Evolutionary conservation across 768 basidiomycete genomes (phyloP), one percentile per base, ranked within the genome.

Genomic region (Termitomyces sp.): DNA sequence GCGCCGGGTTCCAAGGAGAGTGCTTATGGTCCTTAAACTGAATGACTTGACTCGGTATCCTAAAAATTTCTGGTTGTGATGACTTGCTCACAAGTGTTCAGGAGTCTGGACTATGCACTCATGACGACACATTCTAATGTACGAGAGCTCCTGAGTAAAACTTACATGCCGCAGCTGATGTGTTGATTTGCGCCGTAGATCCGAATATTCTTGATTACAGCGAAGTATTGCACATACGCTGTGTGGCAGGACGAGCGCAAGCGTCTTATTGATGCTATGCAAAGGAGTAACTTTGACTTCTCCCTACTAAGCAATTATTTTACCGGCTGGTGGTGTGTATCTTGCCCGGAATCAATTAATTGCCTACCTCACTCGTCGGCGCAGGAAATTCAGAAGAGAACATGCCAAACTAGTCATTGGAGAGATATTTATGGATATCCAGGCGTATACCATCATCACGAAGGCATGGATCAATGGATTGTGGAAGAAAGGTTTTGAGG

Each of bases 161-260:
- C 22, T 31, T 3, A 4, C 29, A 37, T 22, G 3, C 10, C 18
- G 34, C 50, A 6, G 16, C n/a, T 54, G 16, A 36, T 41, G 26
- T 3, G 37, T 36, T 29, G 51, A 10, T n/a, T 26, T 34, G 18
- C 32, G 63, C 66, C 68, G 16, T 68, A 92, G 80, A 78, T 86
- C 57, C 88, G 96, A 20, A 85, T 98, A 67, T 98, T 98, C 70
- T 68, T 98, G 32, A 88, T 98, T 57, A 89, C 90, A 16, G 94
- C 94, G 7, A 88, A 90, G 65, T 96, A 91, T 71, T 97, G 95
- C 68, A 78, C 85, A 51, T 77, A 76, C 12, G 88, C 92, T 8
- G 85, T 91, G 4, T 92, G 90, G 90, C 76, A 79, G 52, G 87
- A 88, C 63, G 86, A 94, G 55, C 73, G 72, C 64, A 70, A 71